Conservation (phyloP, 148 eudicot genomes). For the Heliosperma pusillum region DNA sequence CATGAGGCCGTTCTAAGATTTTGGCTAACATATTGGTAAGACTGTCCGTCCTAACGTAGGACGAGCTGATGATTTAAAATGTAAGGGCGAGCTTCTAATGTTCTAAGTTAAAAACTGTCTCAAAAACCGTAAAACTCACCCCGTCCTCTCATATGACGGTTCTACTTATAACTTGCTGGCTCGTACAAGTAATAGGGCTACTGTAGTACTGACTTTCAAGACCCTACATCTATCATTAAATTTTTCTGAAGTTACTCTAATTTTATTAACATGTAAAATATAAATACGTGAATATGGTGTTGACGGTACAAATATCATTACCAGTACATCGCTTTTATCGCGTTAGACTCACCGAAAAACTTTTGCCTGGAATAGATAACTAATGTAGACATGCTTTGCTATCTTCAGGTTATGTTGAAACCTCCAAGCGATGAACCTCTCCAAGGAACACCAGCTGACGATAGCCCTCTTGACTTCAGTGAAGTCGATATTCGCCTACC, state of each 20-base stretch:
- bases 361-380: background rate
- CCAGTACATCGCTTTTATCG: background rate
- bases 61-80: background rate
- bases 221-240: too few species aligned
- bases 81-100: background rate
- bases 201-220: too few species aligned
- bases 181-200: background rate
- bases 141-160: background rate
- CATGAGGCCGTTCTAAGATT: background rate
- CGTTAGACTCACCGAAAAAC: background rate
- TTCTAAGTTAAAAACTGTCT: background rate
- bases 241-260: too few species aligned
- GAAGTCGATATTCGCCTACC: constrained; percentile 92
- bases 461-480: constrained; percentile 51
- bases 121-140: background rate
- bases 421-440: constrained; percentile 91
- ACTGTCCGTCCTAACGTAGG: background rate
- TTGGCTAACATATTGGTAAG: background rate
- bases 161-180: background rate
- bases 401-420: constrained; percentile 82
- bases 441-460: constrained; percentile 34
- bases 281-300: too few species aligned
- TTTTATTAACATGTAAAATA: too few species aligned
- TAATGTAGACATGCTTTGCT: constrained; percentile 2
- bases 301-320: too few species aligned